Base-by-base conservation (phyloP, 2,329 filamentous ascomycete genomes). In the Onygenales sp. region DNA sequence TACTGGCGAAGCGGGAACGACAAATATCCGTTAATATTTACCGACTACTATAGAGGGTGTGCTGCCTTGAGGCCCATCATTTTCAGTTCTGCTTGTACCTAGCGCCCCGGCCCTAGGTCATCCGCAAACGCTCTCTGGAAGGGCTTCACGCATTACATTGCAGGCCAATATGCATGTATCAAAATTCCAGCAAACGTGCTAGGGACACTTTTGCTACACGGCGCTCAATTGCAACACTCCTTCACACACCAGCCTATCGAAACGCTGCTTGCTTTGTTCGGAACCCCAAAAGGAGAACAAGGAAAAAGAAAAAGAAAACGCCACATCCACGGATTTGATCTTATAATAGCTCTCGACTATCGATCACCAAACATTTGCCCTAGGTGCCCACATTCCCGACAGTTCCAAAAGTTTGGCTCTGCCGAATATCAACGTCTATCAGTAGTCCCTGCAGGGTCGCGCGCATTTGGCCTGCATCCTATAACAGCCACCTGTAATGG, bases 81-180 rank as follows among this genome's bases (percentile, higher is more conserved):
- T 27, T 31, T 21, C 17, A 8, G 49, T 43, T 21, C 33, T 13
- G 49, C 21, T 35, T 31, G n/a, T 27, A n/a, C 41, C 45, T 14
- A 52, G 42, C 21, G 17, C 44, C 38, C 21, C 39, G 42, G 43
- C 53, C 35, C 44, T 43, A 39, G 41, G 14, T 50, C 13, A 42
- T 51, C 57, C 62, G 61, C 63, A 65, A 66, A 62, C 61, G 68
- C 67, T 69, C 67, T 69, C 68, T 59, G 67, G 66, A 60, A 72
- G 69, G 63, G 67, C 66, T 65, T 67, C 4, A 65, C 65, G 66
- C 48, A 53, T 54, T 68, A 63, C 64, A 68, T 66, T 62, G 61
- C 59, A 64, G 65, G 68, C 61, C 69, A 72, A 72, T 63, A 72
- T 72, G 70, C 70, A 71, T 64, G 68, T 64, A 69, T 67, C 67